Evolutionary conservation across 2,329 filamentous ascomycete genomes (phyloP).

Genomic region (Colletotrichum costaricense): DNA sequence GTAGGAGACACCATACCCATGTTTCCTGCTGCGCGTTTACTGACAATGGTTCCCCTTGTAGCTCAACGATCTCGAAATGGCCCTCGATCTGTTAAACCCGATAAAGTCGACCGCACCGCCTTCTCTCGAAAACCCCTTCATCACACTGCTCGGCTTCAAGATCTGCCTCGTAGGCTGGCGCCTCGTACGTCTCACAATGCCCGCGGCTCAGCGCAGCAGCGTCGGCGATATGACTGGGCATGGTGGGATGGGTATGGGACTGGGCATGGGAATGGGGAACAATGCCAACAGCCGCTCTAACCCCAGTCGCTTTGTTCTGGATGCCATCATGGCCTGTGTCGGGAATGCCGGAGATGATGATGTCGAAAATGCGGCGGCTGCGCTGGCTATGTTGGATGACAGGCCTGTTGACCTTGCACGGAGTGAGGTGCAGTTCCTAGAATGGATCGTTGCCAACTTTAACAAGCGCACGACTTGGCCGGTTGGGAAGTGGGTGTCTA

Average conservation of each 20-base stretch:
- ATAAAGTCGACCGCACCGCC: slow-evolving; percentile 16
- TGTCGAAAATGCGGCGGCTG: slow-evolving; percentile 15
- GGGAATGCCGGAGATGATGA: neutral
- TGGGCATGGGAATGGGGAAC: neutral
- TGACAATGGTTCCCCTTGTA: neutral
- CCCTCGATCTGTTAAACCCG: slow-evolving; percentile 8
- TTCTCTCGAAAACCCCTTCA: slow-evolving; percentile 20
- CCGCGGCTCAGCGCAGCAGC: neutral
- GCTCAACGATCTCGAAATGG: slow-evolving; percentile 22
- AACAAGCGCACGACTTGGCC: slow-evolving; percentile 18
- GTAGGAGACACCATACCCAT: neutral
- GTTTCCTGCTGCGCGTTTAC: neutral
- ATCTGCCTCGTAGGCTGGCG: slow-evolving; percentile 24
- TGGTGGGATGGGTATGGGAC: neutral
- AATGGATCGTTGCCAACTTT: slow-evolving; percentile 24
- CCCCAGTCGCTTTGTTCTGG: slow-evolving; percentile 19
- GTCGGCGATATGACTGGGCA: neutral
- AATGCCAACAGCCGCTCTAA: slow-evolving; percentile 10
- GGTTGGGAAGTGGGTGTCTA: slow-evolving; percentile 17
- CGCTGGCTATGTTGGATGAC: slow-evolving; percentile 6
- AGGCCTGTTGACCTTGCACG: slow-evolving; percentile 7
- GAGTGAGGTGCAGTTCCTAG: slow-evolving; percentile 16
- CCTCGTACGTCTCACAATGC: slow-evolving; percentile 23
- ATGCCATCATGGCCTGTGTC: slow-evolving; percentile 27
- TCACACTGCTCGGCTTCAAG: slow-evolving; percentile 22